Evolutionary conservation across 2,329 filamentous ascomycete species (phyloP), one percentile per base, ranked within the genome.

Genomic region (Phyllosticta citrichinensis): DNA sequence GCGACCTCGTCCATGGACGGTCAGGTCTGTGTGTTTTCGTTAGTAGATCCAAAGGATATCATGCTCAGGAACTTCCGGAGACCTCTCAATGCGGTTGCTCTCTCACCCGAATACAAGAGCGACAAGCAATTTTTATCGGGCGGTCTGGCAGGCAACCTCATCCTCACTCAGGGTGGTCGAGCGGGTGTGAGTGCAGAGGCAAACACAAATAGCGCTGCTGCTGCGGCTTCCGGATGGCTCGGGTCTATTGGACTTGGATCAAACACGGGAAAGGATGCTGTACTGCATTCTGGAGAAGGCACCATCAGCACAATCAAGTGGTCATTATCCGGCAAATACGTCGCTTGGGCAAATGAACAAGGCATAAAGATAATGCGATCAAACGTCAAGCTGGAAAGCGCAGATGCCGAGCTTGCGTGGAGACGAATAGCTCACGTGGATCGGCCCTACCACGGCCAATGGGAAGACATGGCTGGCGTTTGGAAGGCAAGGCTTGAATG

Each of bases 301-400:
- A 84, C 86, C 2, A 94, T 99, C 64, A 93, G 85, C 71, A 88
- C 87, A 3, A 94, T 99, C 69, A 93, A 95, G 73, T 99, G 93
- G 91, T 97, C 93, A 0, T 73, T 93, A 51, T 93, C 91, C 0
- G 93, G 94, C 0, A 94, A 88, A 75, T 97, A 92, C 69, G 88
- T 97, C 0, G 89, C 87, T 0, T 99, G 94, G 94, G 82, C 96
- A 51, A 99, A 97, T 69, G 94, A 99, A 74, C 88, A 95, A 68
- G 94, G 94, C 3, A 95, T 97, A 71, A 97, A 97, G 73, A 94
- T 99, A 63, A 97, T 97, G 92, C 85, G 94, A 47, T 91, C 91
- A 4, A 90, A 94, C 70, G 71, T 95, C 20, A 85, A 92, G 66
- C 80, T 97, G 5, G 90, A 95, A 5, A 85, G 80, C 64, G 81